Conservation (phyloP, 768 basidiomycete genomes). For the Tubosaeta sp. region DNA sequence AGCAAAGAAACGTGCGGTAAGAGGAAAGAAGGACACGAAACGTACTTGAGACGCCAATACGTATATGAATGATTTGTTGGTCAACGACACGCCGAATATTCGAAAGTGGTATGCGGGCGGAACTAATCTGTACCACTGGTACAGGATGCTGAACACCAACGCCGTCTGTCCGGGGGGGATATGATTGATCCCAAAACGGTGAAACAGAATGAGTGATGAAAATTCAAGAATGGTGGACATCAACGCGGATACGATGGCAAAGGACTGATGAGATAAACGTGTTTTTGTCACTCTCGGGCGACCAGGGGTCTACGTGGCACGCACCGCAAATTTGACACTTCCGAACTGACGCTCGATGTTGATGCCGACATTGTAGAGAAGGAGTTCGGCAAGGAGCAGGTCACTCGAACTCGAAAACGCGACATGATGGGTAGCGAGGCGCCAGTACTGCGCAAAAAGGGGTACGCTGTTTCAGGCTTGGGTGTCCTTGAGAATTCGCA, state of each 20-base stretch:
- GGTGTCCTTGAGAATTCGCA: constrained; percentile 11
- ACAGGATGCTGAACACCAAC: constrained; percentile 73
- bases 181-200: constrained; percentile 64
- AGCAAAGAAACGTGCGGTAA: background rate
- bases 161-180: constrained; percentile 76
- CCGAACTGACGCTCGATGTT: constrained; percentile 85
- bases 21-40: background rate
- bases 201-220: constrained; percentile 56
- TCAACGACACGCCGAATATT: constrained; percentile 68
- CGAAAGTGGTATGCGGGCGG: constrained; percentile 73
- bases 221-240: constrained; percentile 70
- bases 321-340: constrained; percentile 80
- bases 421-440: constrained; percentile 66
- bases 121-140: constrained; percentile 77
- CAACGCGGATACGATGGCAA: constrained; percentile 61
- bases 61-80: constrained; percentile 74
- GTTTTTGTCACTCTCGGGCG: constrained; percentile 2
- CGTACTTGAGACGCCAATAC: constrained; percentile 68
- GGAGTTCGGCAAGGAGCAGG: constrained; percentile 67
- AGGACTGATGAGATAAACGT: constrained; percentile 51
- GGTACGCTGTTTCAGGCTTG: constrained; percentile 31
- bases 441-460: constrained; percentile 68
- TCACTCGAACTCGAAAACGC: constrained; percentile 85
- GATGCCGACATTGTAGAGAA: constrained; percentile 68
- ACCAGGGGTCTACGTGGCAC: constrained; percentile 20